Evolutionary conservation across 768 basidiomycete species (phyloP).

Genomic region (Termitomyces sp.): DNA sequence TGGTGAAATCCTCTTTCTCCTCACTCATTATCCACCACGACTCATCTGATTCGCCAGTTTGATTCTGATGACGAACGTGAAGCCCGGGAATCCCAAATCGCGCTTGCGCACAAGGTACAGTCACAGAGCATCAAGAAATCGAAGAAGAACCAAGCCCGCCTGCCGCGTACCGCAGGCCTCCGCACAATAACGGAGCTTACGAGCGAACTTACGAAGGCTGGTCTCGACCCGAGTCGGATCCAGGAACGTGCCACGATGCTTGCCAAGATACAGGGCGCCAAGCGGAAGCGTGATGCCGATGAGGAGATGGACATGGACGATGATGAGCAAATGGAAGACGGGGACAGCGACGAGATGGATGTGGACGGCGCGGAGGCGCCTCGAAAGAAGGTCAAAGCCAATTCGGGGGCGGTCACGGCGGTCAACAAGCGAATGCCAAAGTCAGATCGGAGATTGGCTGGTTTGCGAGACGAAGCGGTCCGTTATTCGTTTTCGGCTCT

Average conservation of each 20-base stretch:
- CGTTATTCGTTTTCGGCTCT: constrained; percentile 20
- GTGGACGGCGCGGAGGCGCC: constrained; percentile 45
- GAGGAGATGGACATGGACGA: constrained; percentile 60
- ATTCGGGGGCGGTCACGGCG: constrained; percentile 51
- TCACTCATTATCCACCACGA: neutral
- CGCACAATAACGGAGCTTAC: constrained; percentile 75
- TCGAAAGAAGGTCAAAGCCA: constrained; percentile 59
- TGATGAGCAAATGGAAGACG: constrained; percentile 39
- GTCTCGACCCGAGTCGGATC: constrained; percentile 83
- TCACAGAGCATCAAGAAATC: constrained; percentile 82
- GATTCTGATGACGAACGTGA: constrained; percentile 79
- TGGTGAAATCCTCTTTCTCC: constrained; percentile 41
- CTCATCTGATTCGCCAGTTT: constrained; percentile 30
- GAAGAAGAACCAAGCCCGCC: constrained; percentile 76
- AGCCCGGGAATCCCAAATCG: constrained; percentile 51
- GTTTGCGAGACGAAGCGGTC: constrained; percentile 73
- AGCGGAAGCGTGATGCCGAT: constrained; percentile 60
- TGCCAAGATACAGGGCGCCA: constrained; percentile 65
- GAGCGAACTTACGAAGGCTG: constrained; percentile 76
- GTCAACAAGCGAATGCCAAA: constrained; percentile 53
- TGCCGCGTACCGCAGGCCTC: constrained; percentile 72
- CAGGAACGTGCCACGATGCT: constrained; percentile 84
- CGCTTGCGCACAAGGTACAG: constrained; percentile 61
- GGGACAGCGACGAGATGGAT: constrained; percentile 37
- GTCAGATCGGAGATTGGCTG: constrained; percentile 70